These are phyloP conservation scores for Acer campestre DNA, from an alignment of 345 rosid genomes.

Conservation along the genomic window DNA sequence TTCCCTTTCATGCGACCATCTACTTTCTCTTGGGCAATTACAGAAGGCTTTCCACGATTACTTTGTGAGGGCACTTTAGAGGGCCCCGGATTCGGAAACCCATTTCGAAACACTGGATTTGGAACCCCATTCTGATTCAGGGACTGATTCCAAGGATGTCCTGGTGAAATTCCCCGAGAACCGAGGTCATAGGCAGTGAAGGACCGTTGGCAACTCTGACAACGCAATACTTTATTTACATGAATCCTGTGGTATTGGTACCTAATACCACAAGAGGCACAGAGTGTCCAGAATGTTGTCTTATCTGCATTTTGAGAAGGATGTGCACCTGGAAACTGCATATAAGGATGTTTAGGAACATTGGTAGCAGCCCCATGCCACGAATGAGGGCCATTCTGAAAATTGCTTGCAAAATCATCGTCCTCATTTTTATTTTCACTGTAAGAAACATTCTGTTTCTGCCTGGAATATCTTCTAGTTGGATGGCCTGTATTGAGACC, in stretches of 20 bases:
- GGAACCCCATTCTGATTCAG: too few species aligned
- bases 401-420: slow-evolving; percentile 11
- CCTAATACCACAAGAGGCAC: slow-evolving; percentile 53
- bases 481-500: too few species aligned
- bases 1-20: slow-evolving; percentile 28
- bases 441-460: too few species aligned
- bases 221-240: slow-evolving; percentile 44
- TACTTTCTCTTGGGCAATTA: slow-evolving; percentile 34
- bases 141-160: too few species aligned
- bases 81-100: slow-evolving; percentile 20
- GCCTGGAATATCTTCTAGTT: too few species aligned
- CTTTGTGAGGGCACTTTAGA: slow-evolving; percentile 32
- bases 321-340: slow-evolving; percentile 26
- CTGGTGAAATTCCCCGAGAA: too few species aligned
- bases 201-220: slow-evolving; percentile 53
- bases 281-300: slow-evolving; percentile 67
- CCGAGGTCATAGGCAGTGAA: slow-evolving; percentile 49
- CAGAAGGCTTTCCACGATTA: slow-evolving; percentile 35
- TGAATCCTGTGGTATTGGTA: slow-evolving; percentile 38
- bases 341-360: slow-evolving; percentile 19
- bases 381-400: slow-evolving; percentile 21
- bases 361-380: slow-evolving; percentile 25
- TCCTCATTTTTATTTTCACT: too few species aligned
- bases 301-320: slow-evolving; percentile 32
- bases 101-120: too few species aligned